Base-by-base conservation (phyloP, 148 eudicot species). In the Dianthus caryophyllus region DNA sequence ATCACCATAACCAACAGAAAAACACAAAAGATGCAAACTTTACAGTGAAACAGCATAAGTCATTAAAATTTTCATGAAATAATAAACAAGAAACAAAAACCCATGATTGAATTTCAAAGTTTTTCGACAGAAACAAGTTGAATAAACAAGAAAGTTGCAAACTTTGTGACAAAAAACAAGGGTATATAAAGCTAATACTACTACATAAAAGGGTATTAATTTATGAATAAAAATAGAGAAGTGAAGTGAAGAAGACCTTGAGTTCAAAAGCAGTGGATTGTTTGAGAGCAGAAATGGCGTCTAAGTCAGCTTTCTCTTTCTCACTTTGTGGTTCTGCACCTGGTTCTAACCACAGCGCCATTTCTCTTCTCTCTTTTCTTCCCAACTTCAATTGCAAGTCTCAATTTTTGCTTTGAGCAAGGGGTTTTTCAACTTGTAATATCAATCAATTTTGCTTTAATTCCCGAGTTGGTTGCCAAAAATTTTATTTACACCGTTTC, bases 311-410 rank as follows among this genome's bases (percentile, higher is more conserved):
- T 41, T 53, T 74, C 53, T 92, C 97, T 10, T 44, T 74, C 21
- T 89, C 84, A 2, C 93, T 85, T 63, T 63, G 73, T 55, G 96
- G 88, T 64, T 87, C 87, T 27, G 92, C 73, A 41, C 88, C 84
- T 25, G 86, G 39, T 15, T 92, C 96, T 80, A 89, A 75, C 84
- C 74, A 85, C 20, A 92, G 64, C 47, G 96, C 93, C 96, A 91
- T 91, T 66, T 17, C 62, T 61, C 17, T 55, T 27, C 9, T 21
- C 31, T 33, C 22, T n/a, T 53, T 24, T 22, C 22, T 21, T 21
- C 9, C 8, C 8, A 2, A 33, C 39, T n/a, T n/a, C n/a, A 33
- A 33, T 33, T 33, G 39, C 39, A 33, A 8, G 8, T 3, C 39
- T 33, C 5, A 33, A 33, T 8, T 8, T 2, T 2, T 3, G 39